Evolutionary conservation across 208 protist species (phyloP), one percentile per base, ranked within the genome.

Genomic region (Trypanosoma caninum): DNA sequence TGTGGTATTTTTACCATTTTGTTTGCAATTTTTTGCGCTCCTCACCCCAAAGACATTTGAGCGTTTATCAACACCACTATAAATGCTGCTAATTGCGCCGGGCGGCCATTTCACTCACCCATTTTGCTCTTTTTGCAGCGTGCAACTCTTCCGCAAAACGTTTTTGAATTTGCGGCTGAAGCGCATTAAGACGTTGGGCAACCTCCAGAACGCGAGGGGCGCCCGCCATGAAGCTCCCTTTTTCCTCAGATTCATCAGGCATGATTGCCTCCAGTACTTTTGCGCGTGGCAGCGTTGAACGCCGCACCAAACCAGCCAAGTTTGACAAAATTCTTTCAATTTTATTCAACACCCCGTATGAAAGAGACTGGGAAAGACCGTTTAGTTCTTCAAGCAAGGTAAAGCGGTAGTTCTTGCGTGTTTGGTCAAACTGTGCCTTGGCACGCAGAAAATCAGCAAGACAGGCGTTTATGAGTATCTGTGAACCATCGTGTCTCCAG

Each of bases 401-500:
- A 65, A 90, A 89, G 65, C 81, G 80, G 72, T 88, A 93, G 70
- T 91, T 89, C 10, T 71, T 80, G 34, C 86, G 80, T 16, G 73
- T 73, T 13, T 80, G 80, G 66, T 91, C 80, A 60, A 92, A 80
- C 74, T 96, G 87, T 27, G 90, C 78, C 37, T 82, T 80, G 66
- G 80, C 89, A 37, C 82, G 80, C 44, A 93, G 68, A 62, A 93
- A 94, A 73, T 96, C 90, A 4, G 76, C 72, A 33, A 92, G 42
- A 50, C 84, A 91, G 23, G 84, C 88, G 69, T 93, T 96, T 35
- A 96, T 89, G 47, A 93, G 76, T 62, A 96, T 72, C 69, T 94
- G 84, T 37, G 76, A 72, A 22, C 83, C 78, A 57, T 93, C 86
- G 61, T 94, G 85, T 42, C 87, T 70, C 71, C 85, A 89, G 64